Evolutionary conservation across 495 filamentous ascomycete species (phyloP).

Genomic region (Xylona heveae): DNA sequence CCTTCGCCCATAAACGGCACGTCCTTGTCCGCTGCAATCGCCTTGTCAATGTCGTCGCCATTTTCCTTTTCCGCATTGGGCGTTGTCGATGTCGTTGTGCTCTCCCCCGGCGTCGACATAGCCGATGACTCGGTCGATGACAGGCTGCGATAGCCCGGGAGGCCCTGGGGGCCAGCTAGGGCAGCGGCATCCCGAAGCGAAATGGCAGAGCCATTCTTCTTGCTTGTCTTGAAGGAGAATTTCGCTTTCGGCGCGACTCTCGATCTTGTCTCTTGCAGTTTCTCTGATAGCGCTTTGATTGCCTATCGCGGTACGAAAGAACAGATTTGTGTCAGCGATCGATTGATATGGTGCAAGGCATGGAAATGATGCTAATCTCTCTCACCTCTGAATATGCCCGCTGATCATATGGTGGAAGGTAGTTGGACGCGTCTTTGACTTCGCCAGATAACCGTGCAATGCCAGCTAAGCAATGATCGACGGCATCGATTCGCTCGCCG

Average conservation of each 20-base stretch:
- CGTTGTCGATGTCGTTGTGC: constrained; percentile 27
- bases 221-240: constrained; percentile 48
- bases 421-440: constrained; percentile 44
- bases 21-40: too few species aligned
- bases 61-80: constrained; percentile 18
- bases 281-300: constrained; percentile 45
- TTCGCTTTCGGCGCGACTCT: constrained; percentile 40
- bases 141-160: constrained; percentile 20
- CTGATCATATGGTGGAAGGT: constrained; percentile 59
- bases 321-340: constrained; percentile 3
- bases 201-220: constrained; percentile 33
- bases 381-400: constrained; percentile 47
- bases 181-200: constrained; percentile 33
- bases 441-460: constrained; percentile 46
- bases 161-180: constrained; percentile 25
- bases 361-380: background rate
- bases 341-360: constrained; percentile 1
- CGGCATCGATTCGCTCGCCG: constrained; percentile 32
- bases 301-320: constrained; percentile 24
- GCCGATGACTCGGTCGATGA: constrained; percentile 29
- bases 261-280: constrained; percentile 34
- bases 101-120: constrained; percentile 29
- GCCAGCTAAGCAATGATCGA: constrained; percentile 41
- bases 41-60: background rate
- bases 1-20: too few species aligned